Evolutionary conservation across 2,329 filamentous ascomycete species (phyloP).

Genomic region (Juglanconis juglandina): DNA sequence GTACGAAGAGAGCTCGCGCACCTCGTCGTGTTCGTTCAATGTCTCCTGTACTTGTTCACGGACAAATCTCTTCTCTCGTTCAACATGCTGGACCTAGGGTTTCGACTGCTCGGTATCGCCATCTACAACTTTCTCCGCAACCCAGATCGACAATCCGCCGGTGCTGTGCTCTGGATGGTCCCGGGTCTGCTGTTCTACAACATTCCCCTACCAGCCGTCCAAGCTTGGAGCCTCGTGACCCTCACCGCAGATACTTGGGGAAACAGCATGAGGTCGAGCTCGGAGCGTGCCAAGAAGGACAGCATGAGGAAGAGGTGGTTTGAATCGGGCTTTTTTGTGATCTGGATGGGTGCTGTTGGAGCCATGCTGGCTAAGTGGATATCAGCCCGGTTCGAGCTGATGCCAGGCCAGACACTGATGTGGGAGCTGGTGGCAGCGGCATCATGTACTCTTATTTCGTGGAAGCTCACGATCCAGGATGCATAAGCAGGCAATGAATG

Average conservation of each 20-base stretch:
- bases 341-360: slow-evolving; percentile 29
- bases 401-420: neutral
- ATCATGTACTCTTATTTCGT: neutral
- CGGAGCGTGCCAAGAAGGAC: slow-evolving; percentile 24
- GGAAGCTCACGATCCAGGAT: neutral
- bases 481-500: neutral
- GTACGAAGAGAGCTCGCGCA: slow-evolving; percentile 29
- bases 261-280: slow-evolving; percentile 30
- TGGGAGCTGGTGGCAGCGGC: neutral
- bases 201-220: slow-evolving; percentile 31
- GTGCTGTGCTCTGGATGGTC: slow-evolving; percentile 23
- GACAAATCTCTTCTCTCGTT: slow-evolving; percentile 25
- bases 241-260: slow-evolving; percentile 33
- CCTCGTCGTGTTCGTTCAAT: slow-evolving; percentile 26
- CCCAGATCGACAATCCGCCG: slow-evolving; percentile 21
- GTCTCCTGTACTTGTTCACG: slow-evolving; percentile 28
- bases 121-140: slow-evolving; percentile 29
- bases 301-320: slow-evolving; percentile 25
- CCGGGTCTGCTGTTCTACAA: slow-evolving; percentile 32
- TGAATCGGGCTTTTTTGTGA: slow-evolving; percentile 28
- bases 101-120: slow-evolving; percentile 27
- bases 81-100: slow-evolving; percentile 25
- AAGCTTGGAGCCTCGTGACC: slow-evolving; percentile 32
- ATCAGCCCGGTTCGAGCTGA: neutral
- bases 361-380: slow-evolving; percentile 19